A percentile compares a stretch with the other conserved stretches of the same genome.
Conservation (phyloP, 176 grass and related monocot species). For the Luzula sylvatica region DNA sequence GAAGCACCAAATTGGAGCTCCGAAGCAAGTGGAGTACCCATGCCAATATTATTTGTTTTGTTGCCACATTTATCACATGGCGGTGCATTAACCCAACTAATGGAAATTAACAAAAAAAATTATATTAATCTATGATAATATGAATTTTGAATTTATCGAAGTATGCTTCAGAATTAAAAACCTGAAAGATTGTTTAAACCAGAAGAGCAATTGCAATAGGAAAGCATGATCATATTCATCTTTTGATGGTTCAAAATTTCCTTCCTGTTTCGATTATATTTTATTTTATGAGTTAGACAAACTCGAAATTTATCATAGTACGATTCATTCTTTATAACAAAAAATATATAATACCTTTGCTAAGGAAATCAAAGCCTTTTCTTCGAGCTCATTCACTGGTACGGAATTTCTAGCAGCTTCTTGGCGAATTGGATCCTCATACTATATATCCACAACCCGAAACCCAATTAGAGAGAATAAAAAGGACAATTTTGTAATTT, state of each 20-base stretch:
- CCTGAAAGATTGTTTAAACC: conserved; percentile 99
- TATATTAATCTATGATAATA: not conserved
- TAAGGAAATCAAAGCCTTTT: conserved; percentile 68
- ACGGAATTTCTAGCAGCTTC: conserved; percentile 64
- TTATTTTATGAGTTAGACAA: conserved; percentile 32
- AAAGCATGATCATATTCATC: conserved; percentile 76
- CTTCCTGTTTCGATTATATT: conserved; percentile 56
- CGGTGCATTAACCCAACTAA: conserved; percentile 87
- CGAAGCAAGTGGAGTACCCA: conserved; percentile 53
- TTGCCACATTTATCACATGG: conserved; percentile 62
- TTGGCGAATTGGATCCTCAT: conserved; percentile 61
- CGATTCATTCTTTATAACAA: not conserved
- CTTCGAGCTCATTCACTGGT: conserved; percentile 68
- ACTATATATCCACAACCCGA: conserved; percentile 41
- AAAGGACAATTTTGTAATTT: not conserved
- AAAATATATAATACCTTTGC: conserved; percentile 49
- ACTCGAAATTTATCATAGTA: conserved; percentile 9
- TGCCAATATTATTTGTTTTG: conserved; percentile 58
- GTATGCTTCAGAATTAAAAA: conserved; percentile 12
- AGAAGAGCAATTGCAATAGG: conserved; percentile 83
- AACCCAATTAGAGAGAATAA: not conserved
- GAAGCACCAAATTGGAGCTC: conserved; percentile 71
- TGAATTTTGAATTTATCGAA: no score
- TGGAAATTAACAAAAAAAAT: conserved; percentile 15
- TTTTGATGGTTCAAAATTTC: conserved; percentile 72